phyloP scores from a whole-genome alignment of 1,139 yeast genomes.

The Kurtzmaniella quercitrusa region DNA sequence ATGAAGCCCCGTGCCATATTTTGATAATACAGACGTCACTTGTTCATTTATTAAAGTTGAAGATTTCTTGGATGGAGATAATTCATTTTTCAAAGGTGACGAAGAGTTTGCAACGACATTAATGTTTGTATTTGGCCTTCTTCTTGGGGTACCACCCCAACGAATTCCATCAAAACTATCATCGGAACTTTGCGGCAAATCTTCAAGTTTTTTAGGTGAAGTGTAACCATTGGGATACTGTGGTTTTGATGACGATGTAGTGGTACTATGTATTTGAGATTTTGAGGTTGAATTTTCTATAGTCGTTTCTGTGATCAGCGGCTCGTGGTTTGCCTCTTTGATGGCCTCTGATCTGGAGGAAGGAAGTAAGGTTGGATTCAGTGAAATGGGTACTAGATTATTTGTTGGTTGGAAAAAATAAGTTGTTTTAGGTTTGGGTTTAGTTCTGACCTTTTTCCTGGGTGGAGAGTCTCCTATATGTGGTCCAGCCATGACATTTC shows the following conservation, averaged over 20 bases:
- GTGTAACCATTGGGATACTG: conserved; percentile 1
- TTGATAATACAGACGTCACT: conserved; percentile 33
- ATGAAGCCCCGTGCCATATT: conserved; percentile 32
- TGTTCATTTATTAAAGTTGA: conserved; percentile 25
- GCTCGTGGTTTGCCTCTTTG: neutral
- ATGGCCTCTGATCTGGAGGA: neutral
- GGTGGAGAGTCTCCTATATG: conserved; percentile 5
- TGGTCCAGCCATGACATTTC: conserved; percentile 6
- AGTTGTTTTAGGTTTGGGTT: conserved; percentile 20
- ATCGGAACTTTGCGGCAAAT: conserved; percentile 34
- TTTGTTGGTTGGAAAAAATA: conserved; percentile 38
- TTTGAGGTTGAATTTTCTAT: neutral
- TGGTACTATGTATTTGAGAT: neutral
- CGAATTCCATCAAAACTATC: conserved; percentile 45
- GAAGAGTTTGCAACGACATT: conserved; percentile 7
- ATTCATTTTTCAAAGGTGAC: conserved; percentile 32
- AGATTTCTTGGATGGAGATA: conserved; percentile 7
- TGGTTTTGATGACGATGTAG: conserved; percentile 1
- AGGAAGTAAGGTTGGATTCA: neutral
- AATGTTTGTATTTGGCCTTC: conserved; percentile 9
- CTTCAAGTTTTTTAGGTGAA: conserved; percentile 1
- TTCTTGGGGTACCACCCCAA: conserved; percentile 24
- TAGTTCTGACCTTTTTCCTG: conserved; percentile 10
- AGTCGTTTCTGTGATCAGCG: neutral
- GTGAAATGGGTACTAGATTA: conserved; percentile 14